Percentiles rank a stretch among this genome's conserved stretches.
Conservation (phyloP, 352 stramenopile species). For the Phytophthora citrophthora region DNA sequence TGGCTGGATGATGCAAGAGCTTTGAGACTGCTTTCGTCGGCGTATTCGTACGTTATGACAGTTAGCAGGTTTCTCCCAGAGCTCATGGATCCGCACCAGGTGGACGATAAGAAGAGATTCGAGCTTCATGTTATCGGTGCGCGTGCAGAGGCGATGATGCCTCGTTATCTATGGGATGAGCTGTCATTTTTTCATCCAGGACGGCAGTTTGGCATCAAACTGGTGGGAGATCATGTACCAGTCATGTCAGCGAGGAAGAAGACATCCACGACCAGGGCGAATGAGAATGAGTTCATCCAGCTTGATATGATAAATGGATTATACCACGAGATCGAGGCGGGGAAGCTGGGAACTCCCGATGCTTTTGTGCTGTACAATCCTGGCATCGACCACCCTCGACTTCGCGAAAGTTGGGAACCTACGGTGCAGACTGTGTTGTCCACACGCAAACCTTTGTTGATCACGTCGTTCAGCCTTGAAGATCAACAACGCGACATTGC, state of each 20-base stretch:
- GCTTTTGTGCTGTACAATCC: slow-evolving; percentile 81
- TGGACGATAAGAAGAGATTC: slow-evolving; percentile 10
- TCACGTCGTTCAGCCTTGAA: slow-evolving; percentile 69
- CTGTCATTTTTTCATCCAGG: slow-evolving; percentile 48
- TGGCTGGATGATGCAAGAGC: slow-evolving; percentile 43
- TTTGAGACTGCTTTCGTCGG: slow-evolving; percentile 63
- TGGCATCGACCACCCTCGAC: slow-evolving; percentile 60
- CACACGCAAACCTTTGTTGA: slow-evolving; percentile 52
- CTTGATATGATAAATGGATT: slow-evolving; percentile 55
- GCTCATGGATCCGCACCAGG: slow-evolving; percentile 14
- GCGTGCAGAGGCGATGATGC: slow-evolving; percentile 79
- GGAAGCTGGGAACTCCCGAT: slow-evolving; percentile 36
- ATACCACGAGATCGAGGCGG: slow-evolving; percentile 52
- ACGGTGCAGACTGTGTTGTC: slow-evolving; percentile 57
- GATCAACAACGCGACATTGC: slow-evolving; percentile 69
- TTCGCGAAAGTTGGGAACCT: slow-evolving; percentile 57
- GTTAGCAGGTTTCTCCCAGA: slow-evolving; percentile 51
- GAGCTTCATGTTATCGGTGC: slow-evolving; percentile 69
- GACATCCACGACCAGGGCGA: slow-evolving; percentile 4
- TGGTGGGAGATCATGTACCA: slow-evolving; percentile 75
- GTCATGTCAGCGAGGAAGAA: slow-evolving; percentile 38
- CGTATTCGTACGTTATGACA: slow-evolving; percentile 77
- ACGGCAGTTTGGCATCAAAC: slow-evolving; percentile 48
- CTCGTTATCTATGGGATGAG: slow-evolving; percentile 71
- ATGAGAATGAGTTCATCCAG: slow-evolving; percentile 31